Evolutionary conservation across 2,329 filamentous ascomycete genomes (phyloP).

Genomic region (Beauveria caledonica): DNA sequence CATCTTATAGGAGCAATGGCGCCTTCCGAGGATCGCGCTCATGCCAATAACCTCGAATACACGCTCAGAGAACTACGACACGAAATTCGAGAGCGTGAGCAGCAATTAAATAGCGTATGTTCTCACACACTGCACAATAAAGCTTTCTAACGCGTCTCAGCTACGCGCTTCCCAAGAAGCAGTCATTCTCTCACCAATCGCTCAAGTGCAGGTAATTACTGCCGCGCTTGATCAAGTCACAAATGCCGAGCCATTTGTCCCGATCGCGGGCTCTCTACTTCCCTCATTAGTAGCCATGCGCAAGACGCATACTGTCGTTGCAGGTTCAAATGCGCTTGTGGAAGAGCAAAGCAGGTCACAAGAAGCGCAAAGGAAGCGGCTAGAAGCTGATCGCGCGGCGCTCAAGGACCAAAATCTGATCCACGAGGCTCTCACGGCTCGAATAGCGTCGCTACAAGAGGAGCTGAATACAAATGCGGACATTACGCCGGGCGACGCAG

Average conservation of each 20-base stretch:
- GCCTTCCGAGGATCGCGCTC: conserved; percentile 20
- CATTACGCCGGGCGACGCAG: conserved; percentile 52
- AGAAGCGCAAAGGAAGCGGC: conserved; percentile 34
- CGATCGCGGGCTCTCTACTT: conserved; percentile 57
- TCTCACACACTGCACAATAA: background rate
- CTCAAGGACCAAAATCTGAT: conserved; percentile 49
- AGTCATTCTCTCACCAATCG: conserved; percentile 21
- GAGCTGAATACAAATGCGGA: conserved; percentile 49
- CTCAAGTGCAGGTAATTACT: conserved; percentile 41
- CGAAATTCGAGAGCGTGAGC: conserved; percentile 46
- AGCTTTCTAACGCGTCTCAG: background rate
- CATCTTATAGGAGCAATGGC: conserved; percentile 6
- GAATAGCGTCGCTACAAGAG: conserved; percentile 52
- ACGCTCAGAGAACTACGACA: conserved; percentile 60
- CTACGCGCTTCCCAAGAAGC: conserved; percentile 4
- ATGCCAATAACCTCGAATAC: conserved; percentile 49
- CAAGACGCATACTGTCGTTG: conserved; percentile 54
- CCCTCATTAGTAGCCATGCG: conserved; percentile 65
- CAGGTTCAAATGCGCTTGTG: conserved; percentile 56
- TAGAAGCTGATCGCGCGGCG: conserved; percentile 43
- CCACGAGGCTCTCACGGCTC: conserved; percentile 42
- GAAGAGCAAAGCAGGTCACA: conserved; percentile 33
- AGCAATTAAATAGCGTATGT: conserved; percentile 37
- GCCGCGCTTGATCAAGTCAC: conserved; percentile 58
- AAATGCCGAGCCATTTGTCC: conserved; percentile 55